These are phyloP conservation scores for Populus deltoides DNA, from an alignment of 345 rosid species.

Conservation along the genomic window DNA sequence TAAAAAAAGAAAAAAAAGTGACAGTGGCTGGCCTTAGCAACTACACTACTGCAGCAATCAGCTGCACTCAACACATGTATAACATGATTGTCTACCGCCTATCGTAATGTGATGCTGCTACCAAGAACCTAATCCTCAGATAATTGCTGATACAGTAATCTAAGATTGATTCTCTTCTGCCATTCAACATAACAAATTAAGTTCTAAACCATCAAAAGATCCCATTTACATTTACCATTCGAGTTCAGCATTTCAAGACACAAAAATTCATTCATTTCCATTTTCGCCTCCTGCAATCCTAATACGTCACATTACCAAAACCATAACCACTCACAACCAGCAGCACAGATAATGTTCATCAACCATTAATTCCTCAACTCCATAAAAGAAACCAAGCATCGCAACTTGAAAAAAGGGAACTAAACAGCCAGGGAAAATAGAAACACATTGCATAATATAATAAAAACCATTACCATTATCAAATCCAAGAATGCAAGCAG, in stretches of 20 bases:
- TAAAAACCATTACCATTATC: slow-evolving; percentile 41
- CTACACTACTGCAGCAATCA: background rate
- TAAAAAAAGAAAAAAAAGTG: background rate
- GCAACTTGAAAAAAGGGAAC: no score
- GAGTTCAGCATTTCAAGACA: background rate
- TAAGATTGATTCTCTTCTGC: background rate
- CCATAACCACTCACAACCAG: background rate
- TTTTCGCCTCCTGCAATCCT: background rate
- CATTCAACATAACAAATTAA: background rate
- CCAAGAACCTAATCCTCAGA: background rate
- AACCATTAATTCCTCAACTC: no score
- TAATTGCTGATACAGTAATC: background rate
- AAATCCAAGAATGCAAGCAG: slow-evolving; percentile 54
- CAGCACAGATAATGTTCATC: background rate
- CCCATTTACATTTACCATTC: background rate
- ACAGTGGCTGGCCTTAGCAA: background rate
- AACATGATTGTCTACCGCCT: background rate
- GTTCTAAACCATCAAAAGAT: background rate
- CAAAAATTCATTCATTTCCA: background rate
- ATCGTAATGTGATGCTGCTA: background rate
- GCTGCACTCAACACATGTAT: background rate
- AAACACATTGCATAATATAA: background rate
- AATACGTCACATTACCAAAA: background rate
- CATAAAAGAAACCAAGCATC: background rate
- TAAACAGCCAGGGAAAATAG: background rate